A percentile compares a stretch with the other conserved stretches of the same genome.
These are phyloP conservation scores for Biscogniauxia mediterranea DNA, from an alignment of 2,329 filamentous ascomycete genomes.

Conservation along the genomic window DNA sequence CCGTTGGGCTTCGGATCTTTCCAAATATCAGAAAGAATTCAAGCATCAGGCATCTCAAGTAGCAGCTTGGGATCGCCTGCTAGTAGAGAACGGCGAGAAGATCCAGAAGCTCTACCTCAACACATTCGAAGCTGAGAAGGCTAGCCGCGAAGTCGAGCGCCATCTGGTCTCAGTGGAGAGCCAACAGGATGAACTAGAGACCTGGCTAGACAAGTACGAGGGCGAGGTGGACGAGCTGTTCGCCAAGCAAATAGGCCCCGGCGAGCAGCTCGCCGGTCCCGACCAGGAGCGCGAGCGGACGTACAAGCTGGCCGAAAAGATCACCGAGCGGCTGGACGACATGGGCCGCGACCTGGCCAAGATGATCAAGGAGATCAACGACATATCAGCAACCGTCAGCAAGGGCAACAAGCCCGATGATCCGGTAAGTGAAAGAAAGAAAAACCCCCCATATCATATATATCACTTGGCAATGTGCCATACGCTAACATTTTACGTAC, in stretches of 20 bases:
- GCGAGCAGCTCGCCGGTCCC: slow-evolving; percentile 76
- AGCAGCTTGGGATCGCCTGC: slow-evolving; percentile 83
- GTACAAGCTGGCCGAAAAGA: slow-evolving; percentile 92
- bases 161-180: slow-evolving; percentile 87
- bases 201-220: slow-evolving; percentile 89
- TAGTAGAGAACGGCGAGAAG: slow-evolving; percentile 93
- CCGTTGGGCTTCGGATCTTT: slow-evolving; percentile 90
- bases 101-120: slow-evolving; percentile 90
- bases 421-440: slow-evolving; percentile 59
- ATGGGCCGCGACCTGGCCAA: slow-evolving; percentile 89
- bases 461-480: background rate
- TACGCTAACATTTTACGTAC: slow-evolving; percentile 15
- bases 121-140: slow-evolving; percentile 90
- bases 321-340: slow-evolving; percentile 86
- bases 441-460: slow-evolving; percentile 12
- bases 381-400: slow-evolving; percentile 82
- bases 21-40: slow-evolving; percentile 96
- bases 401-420: slow-evolving; percentile 88
- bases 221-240: slow-evolving; percentile 88
- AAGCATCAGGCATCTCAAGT: slow-evolving; percentile 86
- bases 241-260: slow-evolving; percentile 70
- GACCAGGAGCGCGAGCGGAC: slow-evolving; percentile 95
- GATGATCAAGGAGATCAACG: slow-evolving; percentile 99
- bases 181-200: slow-evolving; percentile 86
- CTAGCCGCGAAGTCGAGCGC: slow-evolving; percentile 89